phyloP scores from a whole-genome alignment of 768 basidiomycete genomes.

The Tricholoma hemisulphureum region DNA sequence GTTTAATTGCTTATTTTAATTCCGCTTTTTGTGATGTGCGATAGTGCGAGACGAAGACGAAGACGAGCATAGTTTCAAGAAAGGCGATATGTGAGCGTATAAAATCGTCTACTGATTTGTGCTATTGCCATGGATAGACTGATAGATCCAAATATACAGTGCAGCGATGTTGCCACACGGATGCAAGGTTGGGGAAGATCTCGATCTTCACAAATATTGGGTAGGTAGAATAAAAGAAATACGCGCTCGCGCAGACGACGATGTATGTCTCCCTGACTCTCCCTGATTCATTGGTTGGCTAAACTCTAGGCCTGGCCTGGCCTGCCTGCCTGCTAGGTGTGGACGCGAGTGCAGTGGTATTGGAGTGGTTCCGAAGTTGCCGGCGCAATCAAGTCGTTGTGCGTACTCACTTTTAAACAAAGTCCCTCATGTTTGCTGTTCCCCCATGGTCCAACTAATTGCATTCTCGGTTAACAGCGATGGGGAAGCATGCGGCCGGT shows the following conservation, averaged over 20 bases:
- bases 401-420: conserved; percentile 24
- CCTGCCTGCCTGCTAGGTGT: conserved; percentile 54
- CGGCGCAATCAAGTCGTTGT: conserved; percentile 48
- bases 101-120: too few relatives aligned
- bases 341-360: conserved; percentile 54
- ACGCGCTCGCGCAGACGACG: conserved; percentile 27
- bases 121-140: not conserved
- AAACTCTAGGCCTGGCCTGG: too few relatives aligned
- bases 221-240: conserved; percentile 50
- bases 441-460: not conserved
- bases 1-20: conserved; percentile 4
- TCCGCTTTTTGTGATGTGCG: not conserved
- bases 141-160: conserved; percentile 21
- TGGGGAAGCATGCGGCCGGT: conserved; percentile 36
- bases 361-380: conserved; percentile 51
- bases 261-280: conserved; percentile 22
- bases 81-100: conserved; percentile 35
- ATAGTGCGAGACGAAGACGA: conserved; percentile 33
- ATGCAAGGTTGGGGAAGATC: conserved; percentile 17
- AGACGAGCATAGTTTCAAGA: conserved; percentile 27
- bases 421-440: not conserved
- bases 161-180: conserved; percentile 43
- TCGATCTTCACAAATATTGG: conserved; percentile 47
- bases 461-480: conserved; percentile 32
- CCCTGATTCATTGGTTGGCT: not conserved